Conservation (phyloP, 495 filamentous ascomycete species). For the Endocarpon pusillum region DNA sequence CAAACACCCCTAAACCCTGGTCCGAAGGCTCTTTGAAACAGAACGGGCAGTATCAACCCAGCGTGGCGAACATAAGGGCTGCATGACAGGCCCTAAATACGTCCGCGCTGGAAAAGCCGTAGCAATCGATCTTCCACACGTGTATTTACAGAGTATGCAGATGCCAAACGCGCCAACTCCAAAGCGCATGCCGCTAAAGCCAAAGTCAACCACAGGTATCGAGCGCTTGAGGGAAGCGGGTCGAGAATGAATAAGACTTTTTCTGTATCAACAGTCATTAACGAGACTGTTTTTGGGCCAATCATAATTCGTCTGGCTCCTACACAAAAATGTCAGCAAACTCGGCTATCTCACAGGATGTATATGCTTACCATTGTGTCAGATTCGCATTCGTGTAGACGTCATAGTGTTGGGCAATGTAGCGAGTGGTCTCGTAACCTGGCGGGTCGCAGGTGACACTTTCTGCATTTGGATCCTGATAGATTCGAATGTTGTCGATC, state of each 20-base stretch:
- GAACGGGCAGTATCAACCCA: too few relatives aligned
- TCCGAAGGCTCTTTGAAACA: too few relatives aligned
- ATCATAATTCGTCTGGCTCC: too few relatives aligned
- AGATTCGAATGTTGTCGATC: slow-evolving; percentile 61
- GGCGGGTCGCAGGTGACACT: slow-evolving; percentile 56
- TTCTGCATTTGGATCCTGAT: slow-evolving; percentile 41
- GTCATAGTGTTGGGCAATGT: slow-evolving; percentile 45
- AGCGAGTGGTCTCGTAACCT: slow-evolving; percentile 51
- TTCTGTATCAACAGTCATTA: slow-evolving; percentile 23
- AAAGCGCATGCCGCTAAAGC: neutral
- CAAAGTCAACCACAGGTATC: neutral
- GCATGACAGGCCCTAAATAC: too few relatives aligned
- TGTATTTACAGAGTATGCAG: too few relatives aligned
- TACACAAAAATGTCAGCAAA: too few relatives aligned
- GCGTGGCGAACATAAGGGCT: too few relatives aligned
- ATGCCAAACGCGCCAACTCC: neutral
- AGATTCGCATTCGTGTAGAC: slow-evolving; percentile 50
- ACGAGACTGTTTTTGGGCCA: slow-evolving; percentile 34
- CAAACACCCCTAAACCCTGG: too few relatives aligned
- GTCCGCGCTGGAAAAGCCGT: too few relatives aligned
- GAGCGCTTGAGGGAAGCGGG: neutral
- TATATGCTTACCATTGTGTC: slow-evolving; percentile 28
- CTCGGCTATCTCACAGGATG: too few relatives aligned
- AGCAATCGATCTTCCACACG: too few relatives aligned
- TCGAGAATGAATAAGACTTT: too few relatives aligned